A percentile compares a stretch with the other conserved stretches of the same genome.
phyloP scores from a whole-genome alignment of 2,329 filamentous ascomycete species.

The Emmonsia crescens region DNA sequence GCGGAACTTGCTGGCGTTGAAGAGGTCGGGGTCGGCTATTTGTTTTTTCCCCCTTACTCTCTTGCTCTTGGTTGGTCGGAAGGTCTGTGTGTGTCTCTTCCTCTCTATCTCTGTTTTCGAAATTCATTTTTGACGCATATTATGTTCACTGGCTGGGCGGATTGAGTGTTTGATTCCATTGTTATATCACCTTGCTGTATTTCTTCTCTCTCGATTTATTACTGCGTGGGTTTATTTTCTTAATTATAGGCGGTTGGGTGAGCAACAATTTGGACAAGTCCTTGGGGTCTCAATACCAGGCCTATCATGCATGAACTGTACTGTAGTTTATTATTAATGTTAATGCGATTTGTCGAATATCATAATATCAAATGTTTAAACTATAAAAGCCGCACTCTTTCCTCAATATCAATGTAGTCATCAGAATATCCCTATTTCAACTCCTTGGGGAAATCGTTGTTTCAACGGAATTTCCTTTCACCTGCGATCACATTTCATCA shows the following conservation, averaged over 20 bases:
- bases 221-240: not conserved
- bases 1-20: not conserved
- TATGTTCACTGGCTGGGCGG: not conserved
- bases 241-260: not conserved
- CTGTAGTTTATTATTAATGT: not conserved
- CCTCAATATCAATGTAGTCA: not conserved
- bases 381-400: not conserved
- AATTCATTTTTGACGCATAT: not conserved
- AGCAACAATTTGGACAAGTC: not conserved
- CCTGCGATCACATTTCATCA: not conserved
- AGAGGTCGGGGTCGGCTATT: not conserved
- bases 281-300: not conserved
- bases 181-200: not conserved
- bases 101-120: not conserved
- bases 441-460: not conserved
- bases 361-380: not conserved
- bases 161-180: not conserved
- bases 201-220: not conserved
- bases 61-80: not conserved
- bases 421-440: not conserved
- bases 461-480: not conserved
- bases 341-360: not conserved
- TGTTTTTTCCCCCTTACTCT: not conserved
- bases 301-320: not conserved
- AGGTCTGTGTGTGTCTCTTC: not conserved